These are phyloP conservation scores for Phaeolepiota aurea DNA, from an alignment of 768 basidiomycete genomes.

Conservation along the genomic window DNA sequence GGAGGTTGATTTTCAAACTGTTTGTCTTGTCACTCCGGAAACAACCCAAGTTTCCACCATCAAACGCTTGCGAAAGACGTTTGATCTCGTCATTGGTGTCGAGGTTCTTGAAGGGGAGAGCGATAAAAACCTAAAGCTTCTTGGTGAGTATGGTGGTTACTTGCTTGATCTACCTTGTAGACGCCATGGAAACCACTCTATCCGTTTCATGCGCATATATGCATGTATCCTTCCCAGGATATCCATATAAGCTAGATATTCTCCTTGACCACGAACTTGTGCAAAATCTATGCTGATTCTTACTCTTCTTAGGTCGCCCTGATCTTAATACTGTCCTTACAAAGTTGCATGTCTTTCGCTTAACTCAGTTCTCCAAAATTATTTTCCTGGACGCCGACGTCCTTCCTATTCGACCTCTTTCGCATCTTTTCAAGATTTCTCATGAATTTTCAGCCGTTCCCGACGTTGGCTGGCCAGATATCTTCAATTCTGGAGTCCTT, in stretches of 20 bases:
- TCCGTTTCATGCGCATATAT: neutral
- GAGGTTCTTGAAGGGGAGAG: constrained; percentile 76
- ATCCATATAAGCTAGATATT: neutral
- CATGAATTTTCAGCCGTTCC: constrained; percentile 89
- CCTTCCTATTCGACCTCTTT: constrained; percentile 79
- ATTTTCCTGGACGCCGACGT: constrained; percentile 92
- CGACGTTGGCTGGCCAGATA: constrained; percentile 99
- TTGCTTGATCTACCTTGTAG: constrained; percentile 3
- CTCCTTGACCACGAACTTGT: neutral
- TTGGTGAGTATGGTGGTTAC: constrained; percentile 68
- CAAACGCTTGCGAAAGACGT: constrained; percentile 71
- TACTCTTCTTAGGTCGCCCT: constrained; percentile 76
- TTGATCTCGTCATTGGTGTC: constrained; percentile 84
- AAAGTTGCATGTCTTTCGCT: constrained; percentile 92
- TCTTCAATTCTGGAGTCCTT: constrained; percentile 96
- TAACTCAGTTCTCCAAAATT: constrained; percentile 78
- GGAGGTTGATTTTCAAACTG: constrained; percentile 66
- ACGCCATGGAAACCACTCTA: neutral
- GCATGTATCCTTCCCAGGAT: neutral
- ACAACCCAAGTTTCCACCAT: constrained; percentile 79
- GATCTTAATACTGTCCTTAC: constrained; percentile 93
- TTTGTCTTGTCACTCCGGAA: constrained; percentile 93
- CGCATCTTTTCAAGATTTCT: constrained; percentile 82
- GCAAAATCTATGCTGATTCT: constrained; percentile 8
- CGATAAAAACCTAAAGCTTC: constrained; percentile 57